These are phyloP conservation scores for Pichia sp. DNA, from an alignment of 1,139 yeast genomes.

Conservation along the genomic window DNA sequence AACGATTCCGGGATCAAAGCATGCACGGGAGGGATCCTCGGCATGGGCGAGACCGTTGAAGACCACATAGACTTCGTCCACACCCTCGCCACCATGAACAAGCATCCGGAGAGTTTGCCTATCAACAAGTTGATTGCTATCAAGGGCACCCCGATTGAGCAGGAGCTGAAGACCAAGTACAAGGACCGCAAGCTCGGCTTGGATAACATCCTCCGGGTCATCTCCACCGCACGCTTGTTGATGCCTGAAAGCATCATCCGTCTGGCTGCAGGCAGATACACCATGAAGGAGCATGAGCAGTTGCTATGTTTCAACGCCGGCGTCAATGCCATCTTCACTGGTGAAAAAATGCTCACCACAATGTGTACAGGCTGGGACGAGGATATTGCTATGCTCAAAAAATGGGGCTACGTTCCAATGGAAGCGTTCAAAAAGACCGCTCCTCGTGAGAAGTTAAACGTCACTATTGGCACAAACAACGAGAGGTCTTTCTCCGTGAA, in stretches of 20 bases:
- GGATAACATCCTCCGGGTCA: conserved; percentile 61
- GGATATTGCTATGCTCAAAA: conserved; percentile 59
- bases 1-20: conserved; percentile 63
- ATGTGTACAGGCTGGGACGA: conserved; percentile 86
- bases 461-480: conserved; percentile 4
- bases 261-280: conserved; percentile 76
- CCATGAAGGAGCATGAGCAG: conserved; percentile 76
- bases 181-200: conserved; percentile 46
- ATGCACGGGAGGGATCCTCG: conserved; percentile 78
- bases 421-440: conserved; percentile 39
- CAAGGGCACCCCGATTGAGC: conserved; percentile 71
- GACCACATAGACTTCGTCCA: conserved; percentile 68
- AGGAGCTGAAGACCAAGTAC: conserved; percentile 42
- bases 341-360: conserved; percentile 76
- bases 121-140: conserved; percentile 75
- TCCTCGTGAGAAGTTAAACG: conserved; percentile 11
- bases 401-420: conserved; percentile 75
- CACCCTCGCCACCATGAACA: conserved; percentile 61
- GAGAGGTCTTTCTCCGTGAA: neutral
- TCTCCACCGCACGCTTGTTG: conserved; percentile 69
- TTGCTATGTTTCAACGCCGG: conserved; percentile 74
- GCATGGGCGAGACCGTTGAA: conserved; percentile 68
- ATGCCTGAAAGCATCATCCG: conserved; percentile 73
- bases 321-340: conserved; percentile 76
- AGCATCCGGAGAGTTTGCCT: conserved; percentile 80